phyloP scores from a whole-genome alignment of 805 yeast species.

The Lipomyces spencermartinsiae region DNA sequence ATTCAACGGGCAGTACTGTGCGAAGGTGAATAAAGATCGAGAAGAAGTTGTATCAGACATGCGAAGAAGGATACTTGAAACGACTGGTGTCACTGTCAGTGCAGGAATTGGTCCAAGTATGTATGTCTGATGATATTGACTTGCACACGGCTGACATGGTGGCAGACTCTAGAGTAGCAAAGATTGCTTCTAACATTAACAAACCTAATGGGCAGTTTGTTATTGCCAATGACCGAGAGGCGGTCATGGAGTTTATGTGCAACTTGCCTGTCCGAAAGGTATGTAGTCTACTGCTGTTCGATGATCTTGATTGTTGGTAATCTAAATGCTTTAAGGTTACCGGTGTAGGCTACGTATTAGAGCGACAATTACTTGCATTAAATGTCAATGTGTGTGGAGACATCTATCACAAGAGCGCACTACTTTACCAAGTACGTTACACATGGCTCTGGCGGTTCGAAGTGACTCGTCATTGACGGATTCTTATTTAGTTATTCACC shows the following conservation, averaged over 20 bases:
- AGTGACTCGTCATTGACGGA: neutral
- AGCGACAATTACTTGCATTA: conserved; percentile 40
- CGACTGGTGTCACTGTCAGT: conserved; percentile 73
- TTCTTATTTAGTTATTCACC: conserved; percentile 21
- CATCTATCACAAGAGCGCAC: conserved; percentile 21
- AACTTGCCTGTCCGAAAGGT: conserved; percentile 39
- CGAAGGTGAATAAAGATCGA: conserved; percentile 38
- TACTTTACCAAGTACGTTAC: conserved; percentile 21
- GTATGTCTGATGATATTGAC: neutral
- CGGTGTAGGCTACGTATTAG: conserved; percentile 42
- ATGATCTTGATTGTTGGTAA: too few relatives aligned
- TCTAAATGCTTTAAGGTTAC: conserved; percentile 19
- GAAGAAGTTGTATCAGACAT: conserved; percentile 46
- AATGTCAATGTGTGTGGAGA: conserved; percentile 39
- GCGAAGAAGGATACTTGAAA: conserved; percentile 50
- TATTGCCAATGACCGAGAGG: conserved; percentile 26
- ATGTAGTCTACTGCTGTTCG: neutral
- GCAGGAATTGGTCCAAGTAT: conserved; percentile 75
- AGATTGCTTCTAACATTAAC: conserved; percentile 41
- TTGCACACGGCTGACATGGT: neutral
- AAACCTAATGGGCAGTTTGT: conserved; percentile 42
- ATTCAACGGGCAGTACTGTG: conserved; percentile 35
- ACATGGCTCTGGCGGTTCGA: neutral
- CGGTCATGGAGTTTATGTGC: conserved; percentile 37
- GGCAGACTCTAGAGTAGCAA: conserved; percentile 39